Evolutionary conservation across 2,329 filamentous ascomycete species (phyloP), one percentile per base, ranked within the genome.

Genomic region (Diaporthe citriasiana): DNA sequence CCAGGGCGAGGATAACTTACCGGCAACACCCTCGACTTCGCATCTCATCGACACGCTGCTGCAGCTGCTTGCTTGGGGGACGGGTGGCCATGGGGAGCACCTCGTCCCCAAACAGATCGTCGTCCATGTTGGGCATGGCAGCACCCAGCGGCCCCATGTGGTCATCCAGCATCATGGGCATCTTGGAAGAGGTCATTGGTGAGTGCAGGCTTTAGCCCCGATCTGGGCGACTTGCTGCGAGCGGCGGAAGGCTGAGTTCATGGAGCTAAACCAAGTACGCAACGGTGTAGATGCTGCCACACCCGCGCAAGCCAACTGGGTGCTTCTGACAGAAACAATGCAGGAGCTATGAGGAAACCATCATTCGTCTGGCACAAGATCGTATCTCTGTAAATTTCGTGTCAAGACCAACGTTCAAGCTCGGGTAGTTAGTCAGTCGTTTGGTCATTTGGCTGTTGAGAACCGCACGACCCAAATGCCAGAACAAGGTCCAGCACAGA

Each of bases 11-110:
- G 25, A 56, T 77, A 30, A 71, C 92, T 84, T 90, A 97, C 95
- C 95, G 93, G 87, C 92, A 94, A 82, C 94, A 97, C 22, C 95
- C 95, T 74, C 90, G 90, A 73, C 89, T 86, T 77, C 93, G 91
- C 78, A 97, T 86, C 79, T 97, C 93, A 81, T 97, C 93, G 50
- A 98, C 83, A 72, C 94, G 90, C 79, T 92, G 90, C 45, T 91
- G 88, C 27, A 97, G 87, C 72, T 93, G 90, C 82, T 93, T 94
- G 71, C 89, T 87, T 17, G 88, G 86, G 40, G 89, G 86, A 5
- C 87, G 82, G 22, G 93, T 83, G 59, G 86, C 75, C 71, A 76
- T 77, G 27, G 77, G 77, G 70, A 80, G 76, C 63, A 83, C 81
- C 40, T 82, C 77, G 68, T 81, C 82, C 15, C 82, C 82, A 63